These are phyloP conservation scores for Lipomyces yarrowii DNA, from an alignment of 1,139 yeast species.

Conservation along the genomic window DNA sequence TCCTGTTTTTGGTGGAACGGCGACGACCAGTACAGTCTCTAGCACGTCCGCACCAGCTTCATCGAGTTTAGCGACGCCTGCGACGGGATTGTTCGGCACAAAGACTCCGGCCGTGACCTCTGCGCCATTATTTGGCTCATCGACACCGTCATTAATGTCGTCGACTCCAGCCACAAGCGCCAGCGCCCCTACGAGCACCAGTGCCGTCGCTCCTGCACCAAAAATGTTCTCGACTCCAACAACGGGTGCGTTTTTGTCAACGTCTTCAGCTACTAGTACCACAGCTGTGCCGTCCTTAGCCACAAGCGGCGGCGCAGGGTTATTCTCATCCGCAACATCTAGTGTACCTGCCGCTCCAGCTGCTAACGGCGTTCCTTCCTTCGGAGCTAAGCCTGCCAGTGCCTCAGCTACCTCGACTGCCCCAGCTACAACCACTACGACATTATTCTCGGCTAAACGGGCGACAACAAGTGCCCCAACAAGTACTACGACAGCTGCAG, in stretches of 20 bases:
- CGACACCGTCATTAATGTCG: not conserved
- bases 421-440: slow-evolving; percentile 12
- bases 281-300: not conserved
- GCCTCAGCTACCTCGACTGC: slow-evolving; percentile 23
- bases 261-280: not conserved
- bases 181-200: not conserved
- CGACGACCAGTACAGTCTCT: not conserved
- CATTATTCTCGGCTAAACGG: slow-evolving; percentile 6
- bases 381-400: slow-evolving; percentile 8
- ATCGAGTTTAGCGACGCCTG: not conserved
- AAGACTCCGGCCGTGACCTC: not conserved
- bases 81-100: not conserved
- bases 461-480: slow-evolving; percentile 19
- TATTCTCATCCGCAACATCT: not conserved
- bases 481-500: slow-evolving; percentile 11
- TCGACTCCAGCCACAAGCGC: slow-evolving; percentile 5
- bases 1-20: not conserved
- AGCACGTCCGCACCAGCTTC: not conserved
- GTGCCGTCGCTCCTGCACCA: not conserved
- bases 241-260: not conserved
- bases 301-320: not conserved
- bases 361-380: slow-evolving; percentile 25
- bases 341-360: slow-evolving; percentile 32
- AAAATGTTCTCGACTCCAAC: slow-evolving; percentile 3
- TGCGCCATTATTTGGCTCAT: not conserved